Conservation (phyloP, 352 stramenopile genomes). For the Phytophthora tubulina region DNA sequence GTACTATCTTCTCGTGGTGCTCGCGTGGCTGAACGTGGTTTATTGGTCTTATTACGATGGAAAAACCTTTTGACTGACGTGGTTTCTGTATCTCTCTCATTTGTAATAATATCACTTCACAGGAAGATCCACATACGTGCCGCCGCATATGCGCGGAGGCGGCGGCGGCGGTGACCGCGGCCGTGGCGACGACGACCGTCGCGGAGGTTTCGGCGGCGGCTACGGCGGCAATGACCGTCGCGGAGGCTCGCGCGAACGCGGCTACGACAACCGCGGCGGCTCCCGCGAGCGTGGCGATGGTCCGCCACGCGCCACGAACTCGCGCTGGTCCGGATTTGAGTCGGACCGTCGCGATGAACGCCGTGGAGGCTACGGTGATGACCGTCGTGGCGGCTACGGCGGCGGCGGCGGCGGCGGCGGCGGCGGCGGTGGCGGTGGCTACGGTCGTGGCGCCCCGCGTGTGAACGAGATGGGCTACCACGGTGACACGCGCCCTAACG, state of each 20-base stretch:
- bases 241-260: conserved; percentile 49
- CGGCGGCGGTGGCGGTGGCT: conserved; percentile 50
- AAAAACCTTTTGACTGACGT: conserved; percentile 24
- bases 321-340: conserved; percentile 65
- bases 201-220: conserved; percentile 34
- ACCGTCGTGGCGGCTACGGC: conserved; percentile 43
- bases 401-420: conserved; percentile 33
- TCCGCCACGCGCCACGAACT: conserved; percentile 51
- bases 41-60: background rate
- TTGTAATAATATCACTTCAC: conserved; percentile 18
- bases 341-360: conserved; percentile 51
- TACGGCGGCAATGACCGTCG: conserved; percentile 42
- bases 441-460: conserved; percentile 40
- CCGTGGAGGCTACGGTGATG: conserved; percentile 35
- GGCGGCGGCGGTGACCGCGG: conserved; percentile 42
- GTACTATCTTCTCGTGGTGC: conserved; percentile 8
- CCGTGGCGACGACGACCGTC: conserved; percentile 41
- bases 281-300: conserved; percentile 46
- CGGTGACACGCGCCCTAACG: conserved; percentile 93
- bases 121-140: conserved; percentile 84
- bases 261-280: conserved; percentile 39
- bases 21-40: background rate
- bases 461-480: conserved; percentile 98
- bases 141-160: conserved; percentile 67
- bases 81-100: conserved; percentile 4